Percentiles rank a stretch among this genome's conserved stretches.
These are phyloP conservation scores for Backusella australiensis DNA, from an alignment of 192 early-diverging fungal species.

Conservation along the genomic window DNA sequence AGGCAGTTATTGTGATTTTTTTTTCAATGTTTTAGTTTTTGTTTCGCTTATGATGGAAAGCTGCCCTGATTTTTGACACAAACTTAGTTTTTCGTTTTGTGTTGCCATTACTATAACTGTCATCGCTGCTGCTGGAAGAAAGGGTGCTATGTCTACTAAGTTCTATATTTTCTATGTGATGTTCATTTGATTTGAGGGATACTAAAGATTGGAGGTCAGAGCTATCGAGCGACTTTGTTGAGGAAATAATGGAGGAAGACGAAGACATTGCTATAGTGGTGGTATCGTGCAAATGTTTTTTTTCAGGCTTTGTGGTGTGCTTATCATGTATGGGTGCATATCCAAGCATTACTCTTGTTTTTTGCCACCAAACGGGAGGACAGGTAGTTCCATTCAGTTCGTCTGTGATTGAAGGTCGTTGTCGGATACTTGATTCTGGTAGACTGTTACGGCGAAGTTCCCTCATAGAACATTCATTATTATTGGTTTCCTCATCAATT, in stretches of 20 bases:
- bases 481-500: background rate
- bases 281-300: background rate
- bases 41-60: background rate
- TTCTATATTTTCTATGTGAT: background rate
- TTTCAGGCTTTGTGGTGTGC: background rate
- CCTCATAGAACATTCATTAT: background rate
- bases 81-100: background rate
- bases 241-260: background rate
- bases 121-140: background rate
- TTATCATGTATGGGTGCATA: background rate
- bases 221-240: background rate
- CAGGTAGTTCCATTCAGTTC: constrained; percentile 9
- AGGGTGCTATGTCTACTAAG: background rate
- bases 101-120: background rate
- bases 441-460: background rate
- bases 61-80: background rate
- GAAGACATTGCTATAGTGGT: background rate
- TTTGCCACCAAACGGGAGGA: constrained; percentile 15
- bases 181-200: background rate
- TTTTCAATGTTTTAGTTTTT: background rate
- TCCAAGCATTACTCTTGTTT: constrained; percentile 3
- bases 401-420: background rate
- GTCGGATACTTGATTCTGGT: background rate
- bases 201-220: background rate
- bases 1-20: background rate